A percentile compares a stretch with the other conserved stretches of the same genome.
These are phyloP conservation scores for Xylaria sp. DNA, from an alignment of 2,329 filamentous ascomycete species.

Conservation along the genomic window DNA sequence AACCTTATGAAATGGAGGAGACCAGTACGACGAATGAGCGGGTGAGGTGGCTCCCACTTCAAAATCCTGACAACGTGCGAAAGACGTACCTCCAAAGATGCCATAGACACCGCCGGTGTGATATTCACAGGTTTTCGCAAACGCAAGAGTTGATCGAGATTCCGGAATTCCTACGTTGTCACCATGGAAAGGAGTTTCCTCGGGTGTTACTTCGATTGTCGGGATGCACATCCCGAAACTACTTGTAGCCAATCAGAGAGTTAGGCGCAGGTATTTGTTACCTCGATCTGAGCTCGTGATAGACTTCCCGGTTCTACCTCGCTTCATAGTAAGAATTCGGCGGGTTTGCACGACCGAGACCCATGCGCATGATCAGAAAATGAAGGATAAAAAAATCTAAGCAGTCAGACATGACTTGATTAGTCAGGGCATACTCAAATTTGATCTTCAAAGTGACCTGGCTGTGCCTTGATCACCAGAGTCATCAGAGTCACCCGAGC, in stretches of 20 bases:
- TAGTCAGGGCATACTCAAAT: neutral
- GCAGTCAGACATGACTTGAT: neutral
- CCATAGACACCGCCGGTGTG: neutral
- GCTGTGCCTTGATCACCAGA: neutral
- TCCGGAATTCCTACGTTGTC: neutral
- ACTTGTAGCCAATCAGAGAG: neutral
- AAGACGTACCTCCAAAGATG: neutral
- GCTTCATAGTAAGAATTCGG: neutral
- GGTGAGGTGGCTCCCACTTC: neutral
- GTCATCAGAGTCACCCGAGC: neutral
- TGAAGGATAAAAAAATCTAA: neutral
- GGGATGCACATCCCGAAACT: neutral
- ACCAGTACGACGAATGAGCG: neutral
- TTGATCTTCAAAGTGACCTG: too few relatives aligned
- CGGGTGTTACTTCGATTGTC: neutral
- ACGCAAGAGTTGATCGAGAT: neutral
- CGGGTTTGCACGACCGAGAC: neutral
- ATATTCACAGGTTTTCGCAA: neutral
- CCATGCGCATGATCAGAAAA: neutral
- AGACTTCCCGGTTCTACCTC: neutral
- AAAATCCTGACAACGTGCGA: neutral
- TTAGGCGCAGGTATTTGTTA: neutral
- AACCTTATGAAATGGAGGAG: neutral
- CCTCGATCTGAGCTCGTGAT: neutral
- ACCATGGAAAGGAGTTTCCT: neutral